A percentile compares a stretch with the other conserved stretches of the same genome.
Conservation (phyloP, 345 rosid species). For the Eucalyptus caleyi region DNA sequence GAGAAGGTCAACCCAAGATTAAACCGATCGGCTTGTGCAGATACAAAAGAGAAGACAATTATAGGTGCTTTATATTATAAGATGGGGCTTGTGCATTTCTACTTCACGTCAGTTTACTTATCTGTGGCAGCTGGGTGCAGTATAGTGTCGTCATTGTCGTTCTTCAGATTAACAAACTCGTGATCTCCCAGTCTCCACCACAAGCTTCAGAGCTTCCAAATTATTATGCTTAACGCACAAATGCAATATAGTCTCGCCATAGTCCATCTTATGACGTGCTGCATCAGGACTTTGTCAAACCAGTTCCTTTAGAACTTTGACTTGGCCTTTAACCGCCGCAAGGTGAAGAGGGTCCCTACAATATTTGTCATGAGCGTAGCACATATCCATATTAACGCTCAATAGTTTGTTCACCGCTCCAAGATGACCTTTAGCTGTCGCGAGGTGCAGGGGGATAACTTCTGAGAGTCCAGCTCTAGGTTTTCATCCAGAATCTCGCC, state of each 20-base stretch:
- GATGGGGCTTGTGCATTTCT: too few species aligned
- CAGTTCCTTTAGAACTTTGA: not conserved
- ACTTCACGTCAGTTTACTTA: too few species aligned
- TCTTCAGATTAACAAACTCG: not conserved
- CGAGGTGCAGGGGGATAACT: not conserved
- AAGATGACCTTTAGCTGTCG: not conserved
- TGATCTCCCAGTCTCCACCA: not conserved
- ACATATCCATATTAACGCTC: not conserved
- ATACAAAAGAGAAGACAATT: not conserved
- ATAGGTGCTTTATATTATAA: not conserved
- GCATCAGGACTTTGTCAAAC: not conserved
- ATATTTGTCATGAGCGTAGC: not conserved
- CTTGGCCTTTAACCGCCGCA: not conserved
- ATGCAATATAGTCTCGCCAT: not conserved
- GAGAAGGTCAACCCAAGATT: not conserved
- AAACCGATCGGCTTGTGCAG: fast-evolving
- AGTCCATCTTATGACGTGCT: not conserved
- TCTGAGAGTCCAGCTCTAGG: not conserved
- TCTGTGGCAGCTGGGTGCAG: too few species aligned
- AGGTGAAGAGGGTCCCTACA: not conserved
- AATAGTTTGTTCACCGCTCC: not conserved
- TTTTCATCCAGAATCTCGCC: not conserved
- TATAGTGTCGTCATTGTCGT: fast-evolving
- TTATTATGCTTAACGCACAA: not conserved
- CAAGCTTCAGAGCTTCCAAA: not conserved